Conservation (phyloP, 441 rosid genomes). For the Dalechampia spathulata region DNA sequence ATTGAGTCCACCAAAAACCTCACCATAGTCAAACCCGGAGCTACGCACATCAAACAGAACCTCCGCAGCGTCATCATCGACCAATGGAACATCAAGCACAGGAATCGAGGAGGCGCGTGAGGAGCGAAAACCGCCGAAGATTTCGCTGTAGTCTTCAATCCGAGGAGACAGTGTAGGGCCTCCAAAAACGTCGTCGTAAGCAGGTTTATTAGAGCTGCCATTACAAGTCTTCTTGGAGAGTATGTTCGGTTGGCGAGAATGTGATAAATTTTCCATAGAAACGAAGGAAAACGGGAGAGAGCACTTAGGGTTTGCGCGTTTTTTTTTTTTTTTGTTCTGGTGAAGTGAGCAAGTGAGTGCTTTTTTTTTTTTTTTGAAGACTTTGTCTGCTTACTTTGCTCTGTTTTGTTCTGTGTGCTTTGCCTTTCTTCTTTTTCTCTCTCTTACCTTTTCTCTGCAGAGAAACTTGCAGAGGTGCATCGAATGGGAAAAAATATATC, state of each 20-base stretch:
- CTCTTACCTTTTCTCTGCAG: slow-evolving; percentile 18
- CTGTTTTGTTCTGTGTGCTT: slow-evolving; percentile 20
- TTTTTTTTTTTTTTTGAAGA: slow-evolving; percentile 2
- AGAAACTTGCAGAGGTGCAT: no score
- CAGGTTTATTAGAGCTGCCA: slow-evolving; percentile 28
- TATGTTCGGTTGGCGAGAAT: slow-evolving; percentile 51
- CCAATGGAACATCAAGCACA: slow-evolving; percentile 74
- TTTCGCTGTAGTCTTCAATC: slow-evolving; percentile 72
- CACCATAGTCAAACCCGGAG: slow-evolving; percentile 57
- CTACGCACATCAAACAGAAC: slow-evolving; percentile 58
- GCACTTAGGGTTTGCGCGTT: not conserved
- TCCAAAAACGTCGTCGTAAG: slow-evolving; percentile 74
- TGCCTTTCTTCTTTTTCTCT: slow-evolving; percentile 10
- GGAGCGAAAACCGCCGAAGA: slow-evolving; percentile 67
- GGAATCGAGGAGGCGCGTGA: slow-evolving; percentile 80
- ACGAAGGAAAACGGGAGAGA: slow-evolving; percentile 2
- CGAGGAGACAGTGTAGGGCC: slow-evolving; percentile 72
- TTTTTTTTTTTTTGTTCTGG: no score
- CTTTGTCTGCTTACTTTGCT: no score
- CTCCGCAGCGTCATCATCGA: slow-evolving; percentile 28
- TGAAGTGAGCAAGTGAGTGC: not conserved
- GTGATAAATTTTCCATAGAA: slow-evolving; percentile 67
- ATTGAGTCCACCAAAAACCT: slow-evolving; percentile 64
- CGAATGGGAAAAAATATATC: no score
- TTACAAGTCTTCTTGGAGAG: slow-evolving; percentile 38